phyloP scores from a whole-genome alignment of 1,284 basidiomycete species.

The Sphagnurus paluster region DNA sequence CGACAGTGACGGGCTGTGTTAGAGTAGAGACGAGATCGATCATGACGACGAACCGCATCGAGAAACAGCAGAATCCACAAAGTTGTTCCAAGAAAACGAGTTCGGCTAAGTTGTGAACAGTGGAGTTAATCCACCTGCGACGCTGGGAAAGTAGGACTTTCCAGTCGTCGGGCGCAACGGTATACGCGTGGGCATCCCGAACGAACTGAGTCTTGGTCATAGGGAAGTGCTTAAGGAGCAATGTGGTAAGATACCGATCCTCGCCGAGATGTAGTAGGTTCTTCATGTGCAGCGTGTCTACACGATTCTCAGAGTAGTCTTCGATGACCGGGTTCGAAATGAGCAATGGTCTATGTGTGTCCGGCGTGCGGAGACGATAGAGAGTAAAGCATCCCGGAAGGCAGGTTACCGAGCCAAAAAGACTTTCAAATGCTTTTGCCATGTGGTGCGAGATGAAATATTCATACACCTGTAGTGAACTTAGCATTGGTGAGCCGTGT shows the following conservation, averaged over 20 bases:
- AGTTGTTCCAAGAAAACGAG: conserved; percentile 91
- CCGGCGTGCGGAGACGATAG: conserved; percentile 88
- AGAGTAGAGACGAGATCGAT: conserved; percentile 89
- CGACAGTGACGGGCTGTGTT: conserved; percentile 90
- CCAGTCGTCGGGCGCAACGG: conserved; percentile 93
- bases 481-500: neutral
- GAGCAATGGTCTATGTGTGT: conserved; percentile 87
- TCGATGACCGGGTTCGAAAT: conserved; percentile 88
- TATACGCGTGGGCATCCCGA: conserved; percentile 89
- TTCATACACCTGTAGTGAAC: conserved; percentile 76
- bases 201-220: conserved; percentile 93
- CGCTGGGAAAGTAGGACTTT: conserved; percentile 92
- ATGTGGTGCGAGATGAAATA: conserved; percentile 98
- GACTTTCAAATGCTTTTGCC: conserved; percentile 95
- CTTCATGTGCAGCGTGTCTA: conserved; percentile 98
- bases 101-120: conserved; percentile 95
- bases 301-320: conserved; percentile 95
- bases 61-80: conserved; percentile 98
- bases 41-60: conserved; percentile 98
- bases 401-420: conserved; percentile 99
- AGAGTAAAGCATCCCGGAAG: conserved; percentile 97
- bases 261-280: conserved; percentile 96
- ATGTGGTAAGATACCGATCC: conserved; percentile 96
- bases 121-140: conserved; percentile 99
- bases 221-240: conserved; percentile 94